Conservation (phyloP, 495 filamentous ascomycete species). For the Tuber aestivum region DNA sequence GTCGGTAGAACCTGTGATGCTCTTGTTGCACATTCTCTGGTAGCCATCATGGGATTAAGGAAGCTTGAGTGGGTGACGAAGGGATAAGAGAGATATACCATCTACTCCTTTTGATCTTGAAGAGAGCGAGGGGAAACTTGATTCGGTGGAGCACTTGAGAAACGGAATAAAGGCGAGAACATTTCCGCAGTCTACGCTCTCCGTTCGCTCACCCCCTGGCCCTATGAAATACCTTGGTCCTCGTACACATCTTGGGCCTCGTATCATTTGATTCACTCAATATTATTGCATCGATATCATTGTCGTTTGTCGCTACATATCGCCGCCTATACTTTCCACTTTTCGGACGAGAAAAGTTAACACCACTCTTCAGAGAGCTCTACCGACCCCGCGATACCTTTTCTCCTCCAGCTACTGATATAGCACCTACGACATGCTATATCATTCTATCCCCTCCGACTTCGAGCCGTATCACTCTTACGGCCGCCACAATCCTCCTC, state of each 20-base stretch:
- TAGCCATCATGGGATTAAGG: background rate
- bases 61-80: background rate
- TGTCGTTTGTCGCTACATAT: background rate
- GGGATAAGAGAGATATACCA: background rate
- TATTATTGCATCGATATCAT: background rate
- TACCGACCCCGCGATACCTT: background rate
- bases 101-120: background rate
- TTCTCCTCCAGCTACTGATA: background rate
- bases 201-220: background rate
- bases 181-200: background rate
- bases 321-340: background rate
- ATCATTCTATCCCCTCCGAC: background rate
- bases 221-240: background rate
- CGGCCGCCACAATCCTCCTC: background rate
- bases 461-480: background rate
- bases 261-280: background rate
- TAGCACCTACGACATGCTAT: background rate
- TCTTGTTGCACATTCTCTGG: background rate
- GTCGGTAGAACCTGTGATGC: background rate
- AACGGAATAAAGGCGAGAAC: background rate
- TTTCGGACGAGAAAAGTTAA: background rate
- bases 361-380: background rate
- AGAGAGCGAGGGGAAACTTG: background rate
- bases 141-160: background rate
- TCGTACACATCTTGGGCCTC: background rate